Conservation (phyloP, 2,329 filamentous ascomycete genomes). For the Aspergillus fischeri region DNA sequence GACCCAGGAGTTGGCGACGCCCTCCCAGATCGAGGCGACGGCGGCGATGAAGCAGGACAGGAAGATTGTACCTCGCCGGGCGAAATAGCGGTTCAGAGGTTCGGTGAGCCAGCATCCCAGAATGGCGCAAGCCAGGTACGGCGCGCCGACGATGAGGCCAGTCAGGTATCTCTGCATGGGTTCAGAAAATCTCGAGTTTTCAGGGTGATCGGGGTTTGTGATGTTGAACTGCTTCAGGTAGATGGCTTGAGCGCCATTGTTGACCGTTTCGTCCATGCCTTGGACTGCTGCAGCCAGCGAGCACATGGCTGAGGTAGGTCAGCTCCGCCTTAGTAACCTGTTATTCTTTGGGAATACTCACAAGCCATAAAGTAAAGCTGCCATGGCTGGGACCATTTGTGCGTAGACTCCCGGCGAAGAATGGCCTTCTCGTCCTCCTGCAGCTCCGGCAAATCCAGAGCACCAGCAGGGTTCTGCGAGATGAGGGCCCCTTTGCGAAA, state of each 20-base stretch:
- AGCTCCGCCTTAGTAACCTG: not conserved
- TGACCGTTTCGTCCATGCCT: slow-evolving; percentile 61
- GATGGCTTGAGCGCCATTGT: slow-evolving; percentile 65
- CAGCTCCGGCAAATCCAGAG: slow-evolving; percentile 47
- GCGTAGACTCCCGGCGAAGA: slow-evolving; percentile 43
- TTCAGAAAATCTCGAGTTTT: slow-evolving; percentile 39
- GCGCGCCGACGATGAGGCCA: slow-evolving; percentile 57
- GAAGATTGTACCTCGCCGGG: slow-evolving; percentile 73
- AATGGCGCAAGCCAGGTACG: slow-evolving; percentile 61
- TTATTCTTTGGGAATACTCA: slow-evolving; percentile 14
- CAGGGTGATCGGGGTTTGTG: slow-evolving; percentile 25
- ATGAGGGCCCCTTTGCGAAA: slow-evolving; percentile 52
- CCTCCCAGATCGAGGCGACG: slow-evolving; percentile 51
- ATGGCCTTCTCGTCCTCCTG: slow-evolving; percentile 41
- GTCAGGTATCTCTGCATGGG: slow-evolving; percentile 48
- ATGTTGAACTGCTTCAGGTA: slow-evolving; percentile 61
- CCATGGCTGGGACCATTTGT: slow-evolving; percentile 50
- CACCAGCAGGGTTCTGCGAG: slow-evolving; percentile 48
- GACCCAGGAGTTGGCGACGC: slow-evolving; percentile 67
- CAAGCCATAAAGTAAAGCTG: slow-evolving; percentile 46
- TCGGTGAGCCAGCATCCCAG: slow-evolving; percentile 70
- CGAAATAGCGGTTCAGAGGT: slow-evolving; percentile 66
- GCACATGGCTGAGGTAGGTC: slow-evolving; percentile 1
- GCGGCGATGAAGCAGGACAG: slow-evolving; percentile 67
- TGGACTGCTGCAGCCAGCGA: slow-evolving; percentile 34